A percentile compares a stretch with the other conserved stretches of the same genome.
These are phyloP conservation scores for Aureobasidium pullulans DNA, from an alignment of 2,329 filamentous ascomycete genomes.

Conservation along the genomic window DNA sequence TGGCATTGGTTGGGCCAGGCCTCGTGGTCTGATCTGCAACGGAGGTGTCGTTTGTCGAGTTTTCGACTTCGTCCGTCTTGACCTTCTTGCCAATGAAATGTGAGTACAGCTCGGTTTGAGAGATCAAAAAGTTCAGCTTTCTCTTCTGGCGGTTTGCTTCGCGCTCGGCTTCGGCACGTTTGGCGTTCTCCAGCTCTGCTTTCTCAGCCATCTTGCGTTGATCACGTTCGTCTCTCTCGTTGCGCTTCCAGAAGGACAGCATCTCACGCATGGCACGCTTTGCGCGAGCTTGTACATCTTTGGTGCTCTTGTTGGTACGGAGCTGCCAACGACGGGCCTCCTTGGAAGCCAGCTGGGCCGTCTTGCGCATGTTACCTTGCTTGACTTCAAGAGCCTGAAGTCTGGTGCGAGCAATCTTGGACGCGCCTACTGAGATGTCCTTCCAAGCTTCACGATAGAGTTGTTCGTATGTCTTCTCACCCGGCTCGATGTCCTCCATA, in stretches of 20 bases:
- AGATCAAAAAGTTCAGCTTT: constrained; percentile 98
- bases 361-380: constrained; percentile 95
- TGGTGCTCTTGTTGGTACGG: constrained; percentile 95
- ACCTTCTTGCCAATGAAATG: constrained; percentile 99
- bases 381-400: constrained; percentile 78
- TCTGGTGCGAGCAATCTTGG: constrained; percentile 85
- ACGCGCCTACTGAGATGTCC: constrained; percentile 89
- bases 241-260: constrained; percentile 99
- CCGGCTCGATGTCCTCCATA: constrained; percentile 56
- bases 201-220: constrained; percentile 88
- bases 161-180: constrained; percentile 92
- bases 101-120: constrained; percentile 95
- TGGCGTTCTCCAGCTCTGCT: constrained; percentile 92
- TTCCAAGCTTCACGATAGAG: constrained; percentile 98
- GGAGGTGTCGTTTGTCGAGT: constrained; percentile 73
- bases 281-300: constrained; percentile 91
- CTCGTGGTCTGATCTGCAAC: constrained; percentile 44
- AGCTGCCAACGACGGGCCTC: constrained; percentile 96
- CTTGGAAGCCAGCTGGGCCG: constrained; percentile 90
- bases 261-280: constrained; percentile 99
- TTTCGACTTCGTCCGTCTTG: constrained; percentile 91
- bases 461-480: constrained; percentile 82
- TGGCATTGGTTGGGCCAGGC: constrained; percentile 32
- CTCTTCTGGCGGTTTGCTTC: constrained; percentile 96
- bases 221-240: constrained; percentile 94